phyloP scores from a whole-genome alignment of 495 filamentous ascomycete genomes.

The Oidiodendron maius region DNA sequence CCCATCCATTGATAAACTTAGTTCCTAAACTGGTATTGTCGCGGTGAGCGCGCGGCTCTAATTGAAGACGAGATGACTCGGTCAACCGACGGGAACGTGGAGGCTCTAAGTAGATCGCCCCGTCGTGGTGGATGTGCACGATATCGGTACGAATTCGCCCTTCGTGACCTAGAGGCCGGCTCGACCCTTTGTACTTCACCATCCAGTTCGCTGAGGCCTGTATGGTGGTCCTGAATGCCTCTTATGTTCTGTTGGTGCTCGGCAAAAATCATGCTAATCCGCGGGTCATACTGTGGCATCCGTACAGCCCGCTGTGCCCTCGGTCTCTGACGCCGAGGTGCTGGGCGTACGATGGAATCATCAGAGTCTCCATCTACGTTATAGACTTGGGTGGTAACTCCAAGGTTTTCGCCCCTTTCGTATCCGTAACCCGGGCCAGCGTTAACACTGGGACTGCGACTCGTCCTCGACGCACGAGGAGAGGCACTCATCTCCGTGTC shows the following conservation, averaged over 20 bases:
- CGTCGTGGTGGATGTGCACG: slow-evolving; percentile 8
- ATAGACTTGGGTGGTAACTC: slow-evolving; percentile 12
- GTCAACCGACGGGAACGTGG: slow-evolving; percentile 14
- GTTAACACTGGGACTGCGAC: slow-evolving; percentile 3
- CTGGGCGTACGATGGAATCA: slow-evolving; percentile 15
- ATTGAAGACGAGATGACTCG: slow-evolving; percentile 10
- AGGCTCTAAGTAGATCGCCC: slow-evolving; percentile 9
- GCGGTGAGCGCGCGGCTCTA: slow-evolving; percentile 5
- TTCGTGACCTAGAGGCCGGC: slow-evolving; percentile 3
- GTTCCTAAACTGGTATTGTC: slow-evolving; percentile 7
- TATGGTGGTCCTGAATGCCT: neutral
- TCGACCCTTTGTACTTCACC: slow-evolving; percentile 7
- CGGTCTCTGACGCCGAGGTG: slow-evolving; percentile 11
- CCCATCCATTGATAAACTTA: neutral
- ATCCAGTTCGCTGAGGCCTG: slow-evolving; percentile 9
- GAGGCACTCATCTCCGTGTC: slow-evolving; percentile 24
- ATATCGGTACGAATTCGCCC: slow-evolving; percentile 13
- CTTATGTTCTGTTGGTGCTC: slow-evolving; percentile 16
- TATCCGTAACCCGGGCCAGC: slow-evolving; percentile 3
- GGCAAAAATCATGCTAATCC: slow-evolving; percentile 22
- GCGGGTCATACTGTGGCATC: slow-evolving; percentile 16
- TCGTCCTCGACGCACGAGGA: slow-evolving; percentile 1
- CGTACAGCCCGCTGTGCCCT: slow-evolving; percentile 1
- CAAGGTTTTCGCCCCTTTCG: slow-evolving; percentile 5
- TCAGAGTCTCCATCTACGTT: slow-evolving; percentile 17